Conservation (phyloP, 306 rosid species). For the Cyclanthera cordifolia region DNA sequence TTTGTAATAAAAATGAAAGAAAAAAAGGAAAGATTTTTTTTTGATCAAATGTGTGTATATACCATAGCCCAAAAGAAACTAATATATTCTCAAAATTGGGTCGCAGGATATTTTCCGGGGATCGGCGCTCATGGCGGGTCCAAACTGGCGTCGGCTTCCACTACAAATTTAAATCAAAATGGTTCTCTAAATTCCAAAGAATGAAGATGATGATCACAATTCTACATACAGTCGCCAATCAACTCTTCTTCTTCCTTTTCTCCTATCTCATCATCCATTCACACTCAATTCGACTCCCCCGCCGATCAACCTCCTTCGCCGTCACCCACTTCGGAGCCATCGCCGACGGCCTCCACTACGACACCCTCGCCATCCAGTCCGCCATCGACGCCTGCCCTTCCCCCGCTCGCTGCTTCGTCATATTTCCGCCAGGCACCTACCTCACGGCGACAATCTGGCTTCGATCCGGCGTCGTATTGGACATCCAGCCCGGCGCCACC, state of each 20-base stretch:
- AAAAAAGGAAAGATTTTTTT: no score
- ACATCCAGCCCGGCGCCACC: slow-evolving; percentile 48
- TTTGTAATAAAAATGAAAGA: no score
- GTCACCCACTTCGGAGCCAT: slow-evolving; percentile 65
- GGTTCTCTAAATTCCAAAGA: no score
- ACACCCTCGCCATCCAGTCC: slow-evolving; percentile 64
- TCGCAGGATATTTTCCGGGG: no score
- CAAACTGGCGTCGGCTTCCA: no score
- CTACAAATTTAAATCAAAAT: no score
- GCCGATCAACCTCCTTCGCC: slow-evolving; percentile 22
- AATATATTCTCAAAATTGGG: no score
- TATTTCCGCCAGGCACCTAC: slow-evolving; percentile 60
- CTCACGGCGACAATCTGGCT: slow-evolving; percentile 68
- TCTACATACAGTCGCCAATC: slow-evolving; percentile 18
- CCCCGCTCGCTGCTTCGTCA: slow-evolving; percentile 36
- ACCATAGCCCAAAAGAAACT: no score
- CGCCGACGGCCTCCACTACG: slow-evolving; percentile 63
- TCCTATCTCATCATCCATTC: slow-evolving; percentile 23
- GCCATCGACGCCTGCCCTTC: slow-evolving; percentile 54
- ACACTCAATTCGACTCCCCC: slow-evolving; percentile 6
- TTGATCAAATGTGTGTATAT: no score
- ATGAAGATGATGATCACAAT: not conserved
- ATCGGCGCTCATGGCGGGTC: no score
- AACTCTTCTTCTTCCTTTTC: not conserved
- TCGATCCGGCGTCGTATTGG: slow-evolving; percentile 57